These are phyloP conservation scores for Carex littledalei DNA, from an alignment of 176 grass and related monocot genomes.

Conservation along the genomic window DNA sequence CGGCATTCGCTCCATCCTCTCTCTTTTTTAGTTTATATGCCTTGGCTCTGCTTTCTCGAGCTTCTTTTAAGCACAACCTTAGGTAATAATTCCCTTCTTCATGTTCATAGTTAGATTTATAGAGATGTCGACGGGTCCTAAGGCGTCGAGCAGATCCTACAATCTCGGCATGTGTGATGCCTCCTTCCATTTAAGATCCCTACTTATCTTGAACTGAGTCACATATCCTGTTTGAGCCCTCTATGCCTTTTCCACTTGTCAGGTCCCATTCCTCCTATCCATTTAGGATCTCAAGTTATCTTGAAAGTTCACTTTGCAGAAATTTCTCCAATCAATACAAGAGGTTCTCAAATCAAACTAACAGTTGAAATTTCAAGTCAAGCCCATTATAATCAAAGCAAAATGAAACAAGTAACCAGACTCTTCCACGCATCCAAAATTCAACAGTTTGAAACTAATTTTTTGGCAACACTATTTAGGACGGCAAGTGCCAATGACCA, in stretches of 20 bases:
- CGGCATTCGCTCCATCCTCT: no score
- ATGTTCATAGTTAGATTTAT: neutral
- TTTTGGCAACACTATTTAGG: neutral
- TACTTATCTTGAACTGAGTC: neutral
- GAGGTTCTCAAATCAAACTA: neutral
- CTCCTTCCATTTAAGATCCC: neutral
- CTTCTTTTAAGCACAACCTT: no score
- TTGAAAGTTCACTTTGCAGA: neutral
- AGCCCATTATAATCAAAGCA: neutral
- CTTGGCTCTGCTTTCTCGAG: no score
- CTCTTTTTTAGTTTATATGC: no score
- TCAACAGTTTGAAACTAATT: neutral
- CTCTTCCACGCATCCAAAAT: neutral
- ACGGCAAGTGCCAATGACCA: neutral
- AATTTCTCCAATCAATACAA: neutral
- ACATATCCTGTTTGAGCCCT: neutral
- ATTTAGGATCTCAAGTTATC: neutral
- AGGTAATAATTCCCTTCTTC: neutral
- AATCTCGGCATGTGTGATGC: neutral
- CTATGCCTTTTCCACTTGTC: neutral
- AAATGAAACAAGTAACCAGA: neutral
- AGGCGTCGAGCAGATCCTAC: neutral
- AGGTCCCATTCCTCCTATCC: neutral
- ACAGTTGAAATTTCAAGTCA: neutral
- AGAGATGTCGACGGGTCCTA: neutral